Evolutionary conservation across 2,329 filamentous ascomycete species (phyloP).

Genomic region (Talaromyces pinophilus): DNA sequence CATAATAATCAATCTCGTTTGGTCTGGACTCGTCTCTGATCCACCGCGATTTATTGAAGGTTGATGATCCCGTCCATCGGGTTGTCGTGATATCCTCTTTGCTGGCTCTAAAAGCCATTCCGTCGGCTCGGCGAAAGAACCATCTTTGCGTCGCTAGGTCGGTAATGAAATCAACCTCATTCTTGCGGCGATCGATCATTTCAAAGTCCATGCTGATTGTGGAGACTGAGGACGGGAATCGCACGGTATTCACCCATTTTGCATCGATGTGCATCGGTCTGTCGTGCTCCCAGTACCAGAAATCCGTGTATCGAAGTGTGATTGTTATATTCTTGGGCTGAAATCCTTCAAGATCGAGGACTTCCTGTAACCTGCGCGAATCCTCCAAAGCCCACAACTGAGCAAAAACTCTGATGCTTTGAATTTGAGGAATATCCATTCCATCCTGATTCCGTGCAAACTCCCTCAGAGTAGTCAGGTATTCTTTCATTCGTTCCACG

Average conservation of each 20-base stretch:
- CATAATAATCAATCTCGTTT: conserved; percentile 48
- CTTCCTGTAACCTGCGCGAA: conserved; percentile 26
- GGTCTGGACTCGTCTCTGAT: conserved; percentile 46
- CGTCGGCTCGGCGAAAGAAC: conserved; percentile 41
- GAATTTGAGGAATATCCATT: conserved; percentile 30
- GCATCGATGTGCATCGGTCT: conserved; percentile 39
- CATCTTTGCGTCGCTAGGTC: conserved; percentile 38
- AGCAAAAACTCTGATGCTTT: conserved; percentile 45
- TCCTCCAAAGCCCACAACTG: conserved; percentile 46
- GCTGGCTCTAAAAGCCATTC: conserved; percentile 35
- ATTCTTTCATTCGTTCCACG: conserved; percentile 23
- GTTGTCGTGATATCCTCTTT: conserved; percentile 33
- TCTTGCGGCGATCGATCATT: conserved; percentile 49
- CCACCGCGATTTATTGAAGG: conserved; percentile 44
- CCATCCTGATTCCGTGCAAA: conserved; percentile 23
- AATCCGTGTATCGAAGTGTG: conserved; percentile 55
- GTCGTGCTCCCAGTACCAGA: conserved; percentile 50
- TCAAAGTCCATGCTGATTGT: conserved; percentile 53
- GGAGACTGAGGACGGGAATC: conserved; percentile 38
- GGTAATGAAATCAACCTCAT: conserved; percentile 50
- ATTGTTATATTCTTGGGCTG: conserved; percentile 44
- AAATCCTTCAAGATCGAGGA: conserved; percentile 36
- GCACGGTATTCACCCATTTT: conserved; percentile 39
- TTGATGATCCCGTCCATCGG: conserved; percentile 51
- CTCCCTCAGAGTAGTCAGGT: conserved; percentile 28